phyloP scores from a whole-genome alignment of 73 alveolate species.

The Uronychia setigera region DNA sequence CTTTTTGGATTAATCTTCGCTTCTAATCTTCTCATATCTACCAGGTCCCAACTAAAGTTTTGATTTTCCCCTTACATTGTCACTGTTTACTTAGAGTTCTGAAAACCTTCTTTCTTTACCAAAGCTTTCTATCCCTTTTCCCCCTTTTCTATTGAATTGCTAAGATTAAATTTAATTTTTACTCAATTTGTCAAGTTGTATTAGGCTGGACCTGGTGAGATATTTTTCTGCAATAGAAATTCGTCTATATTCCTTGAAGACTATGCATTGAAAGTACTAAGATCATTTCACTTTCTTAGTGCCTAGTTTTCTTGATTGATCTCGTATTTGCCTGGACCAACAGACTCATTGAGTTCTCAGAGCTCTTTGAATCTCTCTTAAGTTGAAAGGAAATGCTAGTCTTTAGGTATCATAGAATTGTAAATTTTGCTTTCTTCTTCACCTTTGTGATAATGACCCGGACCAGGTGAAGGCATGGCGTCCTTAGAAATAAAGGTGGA shows the following conservation, averaged over 20 bases:
- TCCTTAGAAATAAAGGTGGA: neutral
- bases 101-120: neutral
- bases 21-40: neutral
- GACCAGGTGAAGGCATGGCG: neutral
- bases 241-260: neutral
- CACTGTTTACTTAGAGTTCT: neutral
- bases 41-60: neutral
- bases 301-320: neutral
- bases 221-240: neutral
- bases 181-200: neutral
- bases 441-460: neutral
- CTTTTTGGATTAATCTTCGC: neutral
- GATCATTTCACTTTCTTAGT: neutral
- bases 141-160: neutral
- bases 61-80: neutral
- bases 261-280: neutral
- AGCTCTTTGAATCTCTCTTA: neutral
- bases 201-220: neutral
- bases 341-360: neutral
- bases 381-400: neutral
- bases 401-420: neutral
- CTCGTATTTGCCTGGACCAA: neutral
- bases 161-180: neutral
- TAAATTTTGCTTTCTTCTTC: neutral
- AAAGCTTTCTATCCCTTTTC: neutral